Percentiles rank a stretch among this genome's conserved stretches.
phyloP scores from a whole-genome alignment of 2,329 filamentous ascomycete genomes.

The Trichoderma oligosporum region DNA sequence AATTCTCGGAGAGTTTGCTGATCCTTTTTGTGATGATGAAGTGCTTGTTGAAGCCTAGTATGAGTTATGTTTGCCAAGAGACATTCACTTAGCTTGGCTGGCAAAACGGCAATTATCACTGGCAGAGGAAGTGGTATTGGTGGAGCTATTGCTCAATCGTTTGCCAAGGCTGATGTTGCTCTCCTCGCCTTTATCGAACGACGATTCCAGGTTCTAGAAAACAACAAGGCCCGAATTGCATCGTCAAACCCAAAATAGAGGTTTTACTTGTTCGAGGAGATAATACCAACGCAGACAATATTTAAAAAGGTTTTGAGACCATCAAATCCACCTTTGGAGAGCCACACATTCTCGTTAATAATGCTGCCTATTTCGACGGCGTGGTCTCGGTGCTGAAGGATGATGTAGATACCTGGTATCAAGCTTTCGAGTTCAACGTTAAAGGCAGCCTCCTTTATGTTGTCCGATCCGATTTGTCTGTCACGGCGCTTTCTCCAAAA shows the following conservation, averaged over 20 bases:
- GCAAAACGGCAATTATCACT: neutral
- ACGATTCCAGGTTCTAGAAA: neutral
- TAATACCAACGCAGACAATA: neutral
- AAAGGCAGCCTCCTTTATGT: constrained; percentile 5
- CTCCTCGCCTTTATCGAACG: neutral
- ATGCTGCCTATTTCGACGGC: constrained; percentile 1
- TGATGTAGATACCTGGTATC: constrained; percentile 1
- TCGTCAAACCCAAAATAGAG: neutral
- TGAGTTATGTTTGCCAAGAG: neutral
- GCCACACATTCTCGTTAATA: constrained; percentile 4
- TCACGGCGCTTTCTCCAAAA: neutral
- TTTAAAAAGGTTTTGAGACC: neutral
- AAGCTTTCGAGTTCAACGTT: neutral
- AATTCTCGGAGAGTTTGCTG: neutral
- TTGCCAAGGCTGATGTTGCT: constrained; percentile 2
- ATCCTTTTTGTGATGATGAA: neutral
- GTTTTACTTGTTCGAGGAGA: neutral
- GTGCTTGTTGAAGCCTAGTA: neutral
- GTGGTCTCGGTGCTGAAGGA: neutral
- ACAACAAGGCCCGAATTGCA: neutral
- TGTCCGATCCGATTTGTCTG: neutral
- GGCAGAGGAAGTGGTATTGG: constrained; percentile 1
- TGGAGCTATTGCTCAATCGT: neutral
- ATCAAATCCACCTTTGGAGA: neutral
- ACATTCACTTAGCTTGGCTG: neutral